A percentile compares a stretch with the other conserved stretches of the same genome.
Conservation (phyloP, 495 filamentous ascomycete species). For the Viridothelium virens region DNA sequence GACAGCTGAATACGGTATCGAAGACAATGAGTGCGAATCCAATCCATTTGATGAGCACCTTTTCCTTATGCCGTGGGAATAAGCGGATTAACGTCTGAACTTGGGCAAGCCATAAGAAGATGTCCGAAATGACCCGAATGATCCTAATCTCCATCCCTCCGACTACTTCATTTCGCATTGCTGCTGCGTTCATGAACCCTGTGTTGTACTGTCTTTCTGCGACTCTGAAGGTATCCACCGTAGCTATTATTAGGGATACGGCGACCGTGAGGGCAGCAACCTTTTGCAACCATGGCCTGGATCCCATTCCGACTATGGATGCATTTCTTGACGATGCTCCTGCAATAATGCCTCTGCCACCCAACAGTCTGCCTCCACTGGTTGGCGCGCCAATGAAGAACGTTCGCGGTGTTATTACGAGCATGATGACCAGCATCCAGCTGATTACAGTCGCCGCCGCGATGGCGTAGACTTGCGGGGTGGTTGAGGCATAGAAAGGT, state of each 20-base stretch:
- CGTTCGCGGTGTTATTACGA: constrained; percentile 83
- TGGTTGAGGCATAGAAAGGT: constrained; percentile 87
- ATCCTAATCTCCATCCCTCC: constrained; percentile 76
- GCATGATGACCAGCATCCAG: constrained; percentile 89
- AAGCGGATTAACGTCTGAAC: constrained; percentile 92
- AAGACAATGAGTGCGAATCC: constrained; percentile 87
- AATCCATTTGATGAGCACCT: constrained; percentile 97
- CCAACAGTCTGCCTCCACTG: constrained; percentile 35
- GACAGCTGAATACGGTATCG: constrained; percentile 77
- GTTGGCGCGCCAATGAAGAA: constrained; percentile 62
- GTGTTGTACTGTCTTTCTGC: constrained; percentile 69
- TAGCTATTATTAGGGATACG: constrained; percentile 86
- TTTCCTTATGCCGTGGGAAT: constrained; percentile 94
- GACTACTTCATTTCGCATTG: constrained; percentile 65
- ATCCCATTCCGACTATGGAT: constrained; percentile 77
- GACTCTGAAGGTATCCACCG: constrained; percentile 76
- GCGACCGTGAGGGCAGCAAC: constrained; percentile 84
- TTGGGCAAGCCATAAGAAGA: constrained; percentile 94
- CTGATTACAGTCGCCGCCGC: constrained; percentile 84
- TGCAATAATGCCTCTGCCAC: constrained; percentile 76
- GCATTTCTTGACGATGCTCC: constrained; percentile 56
- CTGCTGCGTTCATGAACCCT: constrained; percentile 64
- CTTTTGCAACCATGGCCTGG: constrained; percentile 92
- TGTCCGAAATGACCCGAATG: constrained; percentile 83
- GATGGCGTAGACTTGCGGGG: constrained; percentile 85